Base-by-base conservation (phyloP, 371 early-diverging fungal genomes). In the Neoconidiobolus thromboides region DNA sequence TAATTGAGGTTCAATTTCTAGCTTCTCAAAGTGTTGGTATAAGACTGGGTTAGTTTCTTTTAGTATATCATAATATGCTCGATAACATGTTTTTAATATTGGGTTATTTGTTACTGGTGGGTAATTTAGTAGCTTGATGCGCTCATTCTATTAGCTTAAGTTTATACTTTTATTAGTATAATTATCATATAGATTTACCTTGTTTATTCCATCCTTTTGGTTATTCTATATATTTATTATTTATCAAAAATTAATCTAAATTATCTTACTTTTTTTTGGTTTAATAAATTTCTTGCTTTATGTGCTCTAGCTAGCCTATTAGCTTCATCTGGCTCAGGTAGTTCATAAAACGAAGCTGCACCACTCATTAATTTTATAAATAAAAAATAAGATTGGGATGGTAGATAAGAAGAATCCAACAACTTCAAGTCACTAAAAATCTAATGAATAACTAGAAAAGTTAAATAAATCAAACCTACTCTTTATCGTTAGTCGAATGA, bases 1-100 rank as follows among this genome's bases (percentile, higher is more conserved):
- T 7, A 94, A 76, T 66, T 94, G 95, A 1, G 95, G 95, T 62
- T 94, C 92, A 42, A 94, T 87, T 10, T 80, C 80, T 58, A 86
- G 76, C 43, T 66, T 65, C 52, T 75, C 78, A 53, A 94, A 64
- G 62, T 88, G 89, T 9, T 66, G 60, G 44, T 76, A 82, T 14
- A 93, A 73, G 7, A 78, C 73, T 10, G 75, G 73, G 66, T 94
- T 93, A 12, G 85, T 68, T 2, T 63, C 69, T 39, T 71, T 73
- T 41, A 94, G 72, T 61, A 81, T 69, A 43, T 86, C 78, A 64
- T 83, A 67, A 69, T 88, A 83, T 62, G 86, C 75, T 55, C 80
- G 73, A 64, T 78, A 72, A 69, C 90, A 81, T 14, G 76, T 75
- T 48, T 76, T 69, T n/a, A 91, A 76, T 7, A 91, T 78, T 36